Evolutionary conservation across 139 green algal species (phyloP), one percentile per base, ranked within the genome.

Genomic region (Chlorella sp.): DNA sequence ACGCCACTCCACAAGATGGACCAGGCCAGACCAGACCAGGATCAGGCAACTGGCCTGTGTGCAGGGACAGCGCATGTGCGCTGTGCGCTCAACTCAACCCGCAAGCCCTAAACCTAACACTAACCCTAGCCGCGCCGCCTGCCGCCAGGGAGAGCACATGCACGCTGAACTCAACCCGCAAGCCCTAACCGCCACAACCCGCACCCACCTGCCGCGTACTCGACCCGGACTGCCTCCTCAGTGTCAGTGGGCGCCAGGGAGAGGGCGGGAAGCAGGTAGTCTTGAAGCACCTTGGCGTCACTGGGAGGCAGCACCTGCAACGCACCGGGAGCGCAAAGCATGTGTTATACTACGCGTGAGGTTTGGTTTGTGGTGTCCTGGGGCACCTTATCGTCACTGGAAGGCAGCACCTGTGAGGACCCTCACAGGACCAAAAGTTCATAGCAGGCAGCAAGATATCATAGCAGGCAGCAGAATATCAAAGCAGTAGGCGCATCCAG

Each of bases 211-310:
- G 67, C 70, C 1, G 86, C 86, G 67, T 92, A 94, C 59, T 86
- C 80, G 23, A 94, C 85, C n/a, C 91, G 78, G 61, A 98, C 91
- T 23, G 61, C 67, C 74, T 96, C 90, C 81, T 98, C 94, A 4
- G 68, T 31, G 73, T 98, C 91, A 27, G 81, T 82, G 22, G 94
- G 92, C 35, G 96, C 83, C 63, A 95, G 74, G 0, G 88, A 93
- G 34, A 99, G 78, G 6, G 87, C 89, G 2, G 95, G 95, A 67
- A 98, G 83, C 27, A 99, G 81, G 80, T 98, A 99, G 78, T 98
- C 93, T 22, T 86, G 85, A 72, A 96, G 96, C 0, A 97, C 74
- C 49, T 90, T 90, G 64, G 82, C 81, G 66, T 94, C 91, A 20
- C 80, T 82, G 31, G 80, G 75, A 2, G 81, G 81, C 14, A 92